Evolutionary conservation across 2,329 filamentous ascomycete species (phyloP), one percentile per base, ranked within the genome.

Genomic region (Harringtonia aguacate): DNA sequence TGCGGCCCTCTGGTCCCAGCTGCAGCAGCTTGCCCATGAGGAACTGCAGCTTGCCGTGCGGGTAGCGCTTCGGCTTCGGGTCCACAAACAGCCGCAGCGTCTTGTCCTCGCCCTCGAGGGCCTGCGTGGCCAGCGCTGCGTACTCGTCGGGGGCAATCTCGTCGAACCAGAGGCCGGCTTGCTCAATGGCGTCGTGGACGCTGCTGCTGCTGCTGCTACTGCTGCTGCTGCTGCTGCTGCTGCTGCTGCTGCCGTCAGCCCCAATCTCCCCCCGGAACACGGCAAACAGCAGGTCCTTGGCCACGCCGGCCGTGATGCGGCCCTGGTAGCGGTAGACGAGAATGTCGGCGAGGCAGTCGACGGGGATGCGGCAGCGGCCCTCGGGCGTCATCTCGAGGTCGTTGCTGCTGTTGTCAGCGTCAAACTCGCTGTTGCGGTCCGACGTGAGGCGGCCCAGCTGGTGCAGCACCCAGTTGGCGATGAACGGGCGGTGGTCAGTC

Each of bases 381-480:
- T 70, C 63, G 3, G 64, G 52, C 0, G 68, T 68, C 47, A 58
- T 57, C 14, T 48, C 53, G 8, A 61, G 48, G 7, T 51, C 53
- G 28, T 47, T 44, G 34, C 10, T 17, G 17, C 30, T 36, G 15
- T 9, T 36, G 3, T 30, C 40, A 17, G 17, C 40, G n/a, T n/a
- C 18, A 39, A n/a, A 20, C 24, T 18, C 28, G 29, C 27, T 39
- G 36, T 57, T 61, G 14, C 58, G 53, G 6, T 76, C 73, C 1
- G 75, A 70, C 13, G 75, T 78, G 12, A 87, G 62, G 2, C 81
- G 79, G 8, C 84, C 84, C 3, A 88, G 69, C 55, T 88, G 84
- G 55, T 89, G 84, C 27, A 88, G 69, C 37, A 85, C 79, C 84
- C 77, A 82, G 54, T 81, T 82, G 3, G 69, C 70, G 5, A 69